Evolutionary conservation across 805 yeast genomes (phyloP), one percentile per base, ranked within the genome.

Genomic region (Kluyveromyces aestuarii): DNA sequence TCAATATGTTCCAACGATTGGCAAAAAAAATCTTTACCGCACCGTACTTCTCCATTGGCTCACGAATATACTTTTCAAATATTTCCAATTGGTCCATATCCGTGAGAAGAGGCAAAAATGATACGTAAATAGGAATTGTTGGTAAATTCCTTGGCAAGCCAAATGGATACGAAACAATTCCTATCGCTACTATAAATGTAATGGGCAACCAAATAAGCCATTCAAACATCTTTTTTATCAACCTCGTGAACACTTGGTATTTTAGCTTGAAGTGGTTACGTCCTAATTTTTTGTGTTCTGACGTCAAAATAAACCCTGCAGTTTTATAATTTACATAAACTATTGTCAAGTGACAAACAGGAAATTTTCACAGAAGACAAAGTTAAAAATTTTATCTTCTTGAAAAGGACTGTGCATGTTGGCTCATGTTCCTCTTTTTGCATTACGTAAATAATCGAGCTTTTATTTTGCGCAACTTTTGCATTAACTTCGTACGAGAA

Each of bases 11-110:
- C 84, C 84, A 80, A 49, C 80, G 69, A 1, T 81, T 76, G 6
- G 79, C 84, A 65, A 79, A 80, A 56, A 72, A 80, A 5, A 79
- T 67, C 58, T 79, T 79, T 0, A 74, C 84, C 0, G 82, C 82
- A 0, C 84, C 84, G 56, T 72, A 64, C 44, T 67, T 70, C 51
- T 77, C 79, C 44, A 77, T 55, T 38, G 74, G 71, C 6, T 68
- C 68, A 40, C 71, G 64, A 37, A 77, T 59, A 54, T 72, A 79
- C 10, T 39, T 45, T 9, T 72, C 60, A 59, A 67, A 79, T 8
- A 79, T 66, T 25, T 75, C 69, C 30, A 64, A 56, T 55, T 80
- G 84, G 53, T 79, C 84, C 53, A 74, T 56, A 2, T 61, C 56
- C 1, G 74, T 68, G 33, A 71, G 60, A 0, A 70, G 52, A 0